A percentile compares a stretch with the other conserved stretches of the same genome.
Evolutionary conservation across 768 basidiomycete species (phyloP).

Genomic region (Leccinum longicurvipes): DNA sequence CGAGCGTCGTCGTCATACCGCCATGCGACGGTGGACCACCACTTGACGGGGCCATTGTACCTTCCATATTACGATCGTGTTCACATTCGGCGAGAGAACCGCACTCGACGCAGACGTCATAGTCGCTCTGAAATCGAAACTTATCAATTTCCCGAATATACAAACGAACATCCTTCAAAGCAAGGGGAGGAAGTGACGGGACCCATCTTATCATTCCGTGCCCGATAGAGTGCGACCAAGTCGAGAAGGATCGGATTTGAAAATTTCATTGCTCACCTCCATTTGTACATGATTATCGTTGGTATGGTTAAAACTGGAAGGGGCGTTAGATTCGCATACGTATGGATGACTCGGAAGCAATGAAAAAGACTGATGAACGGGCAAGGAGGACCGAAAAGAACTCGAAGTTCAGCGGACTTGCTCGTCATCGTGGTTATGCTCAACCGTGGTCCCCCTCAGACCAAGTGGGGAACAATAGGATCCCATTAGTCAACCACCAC

Average conservation of each 20-base stretch:
- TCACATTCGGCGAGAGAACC: conserved; percentile 64
- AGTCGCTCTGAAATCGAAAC: conserved; percentile 53
- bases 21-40: conserved; percentile 14
- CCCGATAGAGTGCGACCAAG: conserved; percentile 20
- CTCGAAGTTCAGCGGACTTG: background rate
- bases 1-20: conserved; percentile 4
- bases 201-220: background rate
- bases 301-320: conserved; percentile 66
- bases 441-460: background rate
- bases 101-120: conserved; percentile 68
- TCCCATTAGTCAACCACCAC: conserved; percentile 7
- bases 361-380: background rate
- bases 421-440: conserved; percentile 1
- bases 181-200: background rate
- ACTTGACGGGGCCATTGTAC: background rate
- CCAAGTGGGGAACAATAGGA: background rate
- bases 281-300: conserved; percentile 69
- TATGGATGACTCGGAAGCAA: background rate
- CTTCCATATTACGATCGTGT: conserved; percentile 49
- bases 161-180: conserved; percentile 3
- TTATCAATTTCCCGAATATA: conserved; percentile 10
- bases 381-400: background rate
- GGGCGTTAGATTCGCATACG: conserved; percentile 14
- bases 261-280: conserved; percentile 46
- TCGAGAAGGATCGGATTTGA: conserved; percentile 11